Conservation (phyloP, 2,329 filamentous ascomycete species). For the Zymoseptoria ardabiliae region DNA sequence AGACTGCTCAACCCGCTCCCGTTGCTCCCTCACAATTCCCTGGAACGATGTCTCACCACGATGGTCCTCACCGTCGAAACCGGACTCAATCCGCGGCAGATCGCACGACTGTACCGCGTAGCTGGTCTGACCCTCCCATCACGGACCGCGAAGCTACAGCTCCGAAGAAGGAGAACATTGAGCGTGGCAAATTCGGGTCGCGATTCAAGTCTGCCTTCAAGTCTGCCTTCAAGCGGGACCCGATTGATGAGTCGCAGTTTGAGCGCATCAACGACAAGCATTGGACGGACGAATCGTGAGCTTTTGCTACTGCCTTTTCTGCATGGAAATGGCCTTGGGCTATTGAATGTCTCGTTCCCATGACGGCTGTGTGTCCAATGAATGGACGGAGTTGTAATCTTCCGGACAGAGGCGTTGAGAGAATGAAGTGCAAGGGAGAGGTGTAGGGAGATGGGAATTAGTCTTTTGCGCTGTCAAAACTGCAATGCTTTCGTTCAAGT, state of each 20-base stretch:
- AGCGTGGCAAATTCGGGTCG: slow-evolving; percentile 8
- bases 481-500: neutral
- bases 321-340: neutral
- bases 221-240: slow-evolving; percentile 22
- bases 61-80: neutral
- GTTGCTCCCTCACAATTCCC: neutral
- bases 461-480: neutral
- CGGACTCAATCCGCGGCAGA: neutral
- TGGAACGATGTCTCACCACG: slow-evolving; percentile 1
- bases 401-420: no score
- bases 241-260: slow-evolving; percentile 19
- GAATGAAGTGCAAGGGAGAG: no score
- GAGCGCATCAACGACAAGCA: slow-evolving; percentile 23
- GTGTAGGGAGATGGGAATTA: no score
- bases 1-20: neutral
- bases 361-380: neutral
- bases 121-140: neutral
- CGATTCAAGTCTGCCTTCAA: slow-evolving; percentile 20
- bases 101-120: neutral
- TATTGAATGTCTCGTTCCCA: neutral
- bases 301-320: neutral
- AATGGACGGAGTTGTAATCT: neutral
- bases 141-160: neutral
- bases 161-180: neutral
- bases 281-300: slow-evolving; percentile 26